Base-by-base conservation (phyloP, 495 filamentous ascomycete genomes). In the Rhypophila decipiens region DNA sequence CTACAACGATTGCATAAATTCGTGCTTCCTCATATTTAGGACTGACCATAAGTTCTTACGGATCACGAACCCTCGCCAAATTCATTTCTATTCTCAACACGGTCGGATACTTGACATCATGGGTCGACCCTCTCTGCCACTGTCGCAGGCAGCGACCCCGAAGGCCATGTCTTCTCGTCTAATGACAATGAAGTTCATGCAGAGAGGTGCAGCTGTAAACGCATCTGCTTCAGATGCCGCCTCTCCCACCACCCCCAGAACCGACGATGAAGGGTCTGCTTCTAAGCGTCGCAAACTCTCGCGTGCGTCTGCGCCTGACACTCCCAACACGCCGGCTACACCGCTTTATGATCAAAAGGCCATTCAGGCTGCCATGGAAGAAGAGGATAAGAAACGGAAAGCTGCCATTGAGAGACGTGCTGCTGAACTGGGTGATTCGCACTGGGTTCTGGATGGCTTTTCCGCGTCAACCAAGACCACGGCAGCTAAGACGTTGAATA, bases 171-270 rank as follows among this genome's bases (percentile, higher is more conserved):
- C 90, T 50, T 90, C 87, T 2, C 80, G 90, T 44, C 79, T 96
- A 17, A 70, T 94, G 57, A 95, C 86, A 20, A 96, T 96, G 90
- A 96, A 96, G 80, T 98, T 98, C 66, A 98, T 98, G 93, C 93
- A 96, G 77, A 80, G 93, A 53, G 86, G 86, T 42, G 87, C 85
- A 20, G 82, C 59, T 4, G 46, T 47, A 4, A 45, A 51, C 13
- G 54, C 58, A 13, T 22, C 47, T 7, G 46, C 83, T 24, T 74
- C 77, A 5, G 55, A 73, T 57, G 53, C 58, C 59, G 51, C 71
- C 53, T 49, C 72, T 29, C 63, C 76, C 36, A 57, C 65, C 23
- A 68, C 68, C 29, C 64, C 68, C 41, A 46, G 53, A 17, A 54
- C 59, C 24, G 68, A 69, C 15, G 63, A 70, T 24, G 58, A 54